Conservation (phyloP, 2,329 filamentous ascomycete genomes). For the Xylaria digitata region DNA sequence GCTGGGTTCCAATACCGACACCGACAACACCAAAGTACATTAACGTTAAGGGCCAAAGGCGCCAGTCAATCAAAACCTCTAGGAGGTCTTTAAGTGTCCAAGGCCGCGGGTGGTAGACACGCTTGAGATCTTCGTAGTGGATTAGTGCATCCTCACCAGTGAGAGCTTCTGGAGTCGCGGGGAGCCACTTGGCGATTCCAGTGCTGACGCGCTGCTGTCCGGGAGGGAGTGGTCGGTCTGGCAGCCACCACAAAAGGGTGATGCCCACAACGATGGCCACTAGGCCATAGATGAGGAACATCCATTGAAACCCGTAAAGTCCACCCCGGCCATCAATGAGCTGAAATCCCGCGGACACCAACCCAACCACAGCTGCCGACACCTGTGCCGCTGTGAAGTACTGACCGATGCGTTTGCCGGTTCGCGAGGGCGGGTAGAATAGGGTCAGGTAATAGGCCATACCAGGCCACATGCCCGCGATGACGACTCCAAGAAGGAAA, state of each 20-base stretch:
- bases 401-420: slow-evolving; percentile 86
- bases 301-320: slow-evolving; percentile 87
- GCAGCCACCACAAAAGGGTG: slow-evolving; percentile 86
- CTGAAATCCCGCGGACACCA: slow-evolving; percentile 92
- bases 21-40: slow-evolving; percentile 98
- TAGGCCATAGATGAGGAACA: slow-evolving; percentile 90
- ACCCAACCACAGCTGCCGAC: slow-evolving; percentile 86
- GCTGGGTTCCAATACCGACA: slow-evolving; percentile 89
- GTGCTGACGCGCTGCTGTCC: slow-evolving; percentile 67
- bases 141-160: slow-evolving; percentile 80
- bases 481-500: slow-evolving; percentile 85
- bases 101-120: slow-evolving; percentile 79
- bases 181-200: slow-evolving; percentile 72
- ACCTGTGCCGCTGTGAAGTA: slow-evolving; percentile 92
- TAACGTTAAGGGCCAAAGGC: slow-evolving; percentile 83
- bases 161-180: slow-evolving; percentile 75
- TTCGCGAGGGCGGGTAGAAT: slow-evolving; percentile 89
- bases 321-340: slow-evolving; percentile 84
- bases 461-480: slow-evolving; percentile 94
- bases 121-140: slow-evolving; percentile 84
- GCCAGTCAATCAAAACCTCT: slow-evolving; percentile 83
- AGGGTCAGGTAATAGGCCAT: slow-evolving; percentile 94
- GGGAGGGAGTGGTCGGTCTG: slow-evolving; percentile 81
- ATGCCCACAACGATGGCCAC: slow-evolving; percentile 78
- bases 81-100: slow-evolving; percentile 80